Conservation (phyloP, 2,329 filamentous ascomycete species). For the Eurotiales sp. region DNA sequence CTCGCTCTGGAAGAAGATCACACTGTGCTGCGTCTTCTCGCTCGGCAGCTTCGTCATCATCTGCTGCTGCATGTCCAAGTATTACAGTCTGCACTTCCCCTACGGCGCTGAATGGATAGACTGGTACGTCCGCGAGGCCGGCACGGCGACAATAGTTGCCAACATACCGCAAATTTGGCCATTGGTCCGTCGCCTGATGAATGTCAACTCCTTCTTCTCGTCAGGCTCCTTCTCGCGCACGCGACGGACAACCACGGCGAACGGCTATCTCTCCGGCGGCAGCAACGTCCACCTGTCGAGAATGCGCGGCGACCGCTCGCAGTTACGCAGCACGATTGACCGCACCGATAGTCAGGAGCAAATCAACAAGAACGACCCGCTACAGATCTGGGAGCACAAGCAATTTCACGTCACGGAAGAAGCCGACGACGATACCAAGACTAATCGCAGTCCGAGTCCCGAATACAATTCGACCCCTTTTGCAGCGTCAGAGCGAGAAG, state of each 20-base stretch:
- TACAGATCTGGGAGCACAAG: constrained; percentile 21
- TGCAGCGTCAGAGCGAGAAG: too few relatives aligned
- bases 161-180: constrained; percentile 61
- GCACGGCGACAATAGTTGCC: constrained; percentile 57
- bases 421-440: background rate
- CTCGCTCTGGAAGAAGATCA: constrained; percentile 46
- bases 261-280: background rate
- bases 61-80: constrained; percentile 58
- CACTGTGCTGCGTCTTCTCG: constrained; percentile 54
- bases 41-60: constrained; percentile 57
- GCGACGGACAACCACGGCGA: background rate
- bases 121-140: constrained; percentile 60
- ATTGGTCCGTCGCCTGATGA: constrained; percentile 49
- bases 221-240: constrained; percentile 15
- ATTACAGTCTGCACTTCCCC: constrained; percentile 57
- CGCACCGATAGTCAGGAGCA: constrained; percentile 14
- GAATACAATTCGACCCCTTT: too few relatives aligned
- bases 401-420: constrained; percentile 21
- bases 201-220: constrained; percentile 27
- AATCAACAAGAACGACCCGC: constrained; percentile 7
- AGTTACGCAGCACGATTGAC: constrained; percentile 5
- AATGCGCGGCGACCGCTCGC: constrained; percentile 14
- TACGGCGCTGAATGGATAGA: constrained; percentile 56
- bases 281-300: background rate
- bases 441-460: too few relatives aligned